These are phyloP conservation scores for Ophiorrhiza pumila DNA, from an alignment of 257 asterid genomes.

Conservation along the genomic window DNA sequence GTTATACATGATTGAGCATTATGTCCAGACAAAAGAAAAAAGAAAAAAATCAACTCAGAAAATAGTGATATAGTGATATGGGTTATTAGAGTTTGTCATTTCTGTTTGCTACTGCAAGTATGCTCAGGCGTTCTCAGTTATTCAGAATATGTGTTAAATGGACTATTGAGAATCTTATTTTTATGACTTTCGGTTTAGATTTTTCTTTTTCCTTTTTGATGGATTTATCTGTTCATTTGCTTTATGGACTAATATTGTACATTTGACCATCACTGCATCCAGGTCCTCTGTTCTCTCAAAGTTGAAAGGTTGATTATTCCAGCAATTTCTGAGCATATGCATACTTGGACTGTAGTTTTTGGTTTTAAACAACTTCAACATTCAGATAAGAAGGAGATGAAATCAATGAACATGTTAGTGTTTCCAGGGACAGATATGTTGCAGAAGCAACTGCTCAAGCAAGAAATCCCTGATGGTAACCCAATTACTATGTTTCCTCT, in stretches of 20 bases:
- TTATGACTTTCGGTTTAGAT: background rate
- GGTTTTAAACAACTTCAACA: constrained; percentile 69
- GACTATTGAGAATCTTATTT: background rate
- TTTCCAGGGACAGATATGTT: constrained; percentile 91
- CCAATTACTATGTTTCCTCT: constrained; percentile 3
- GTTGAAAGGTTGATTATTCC: constrained; percentile 79
- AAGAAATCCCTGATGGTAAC: constrained; percentile 47
- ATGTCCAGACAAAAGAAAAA: background rate
- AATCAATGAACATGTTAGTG: constrained; percentile 73
- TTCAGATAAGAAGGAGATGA: constrained; percentile 55
- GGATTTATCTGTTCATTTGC: background rate
- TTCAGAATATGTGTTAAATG: background rate
- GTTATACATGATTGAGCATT: background rate
- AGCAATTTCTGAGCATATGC: constrained; percentile 80
- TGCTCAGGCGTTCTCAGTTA: background rate
- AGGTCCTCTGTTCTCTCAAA: constrained; percentile 67
- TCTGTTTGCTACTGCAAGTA: background rate
- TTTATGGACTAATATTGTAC: background rate
- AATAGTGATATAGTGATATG: too few relatives aligned
- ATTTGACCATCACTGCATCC: constrained; percentile 22
- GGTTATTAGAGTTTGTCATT: background rate
- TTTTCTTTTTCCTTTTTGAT: background rate
- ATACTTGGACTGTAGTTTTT: constrained; percentile 68
- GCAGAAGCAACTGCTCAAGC: constrained; percentile 59
- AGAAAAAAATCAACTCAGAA: background rate